Conservation (phyloP, 768 basidiomycete species). For the Tricholoma saponaceum region DNA sequence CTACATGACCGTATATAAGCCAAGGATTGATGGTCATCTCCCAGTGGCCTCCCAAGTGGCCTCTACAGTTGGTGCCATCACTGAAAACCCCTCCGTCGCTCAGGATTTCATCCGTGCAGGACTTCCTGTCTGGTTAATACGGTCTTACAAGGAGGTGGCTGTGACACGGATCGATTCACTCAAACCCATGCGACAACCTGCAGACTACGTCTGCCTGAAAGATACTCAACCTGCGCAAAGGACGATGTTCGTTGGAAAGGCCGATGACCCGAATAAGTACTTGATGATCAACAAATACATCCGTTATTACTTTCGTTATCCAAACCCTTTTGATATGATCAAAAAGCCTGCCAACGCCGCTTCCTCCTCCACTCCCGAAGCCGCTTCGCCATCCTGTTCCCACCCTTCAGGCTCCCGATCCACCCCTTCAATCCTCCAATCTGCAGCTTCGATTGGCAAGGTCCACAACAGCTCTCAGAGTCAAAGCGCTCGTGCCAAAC, state of each 20-base stretch:
- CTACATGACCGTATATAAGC: no score
- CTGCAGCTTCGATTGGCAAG: no score
- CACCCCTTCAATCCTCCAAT: no score
- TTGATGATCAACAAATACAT: background rate
- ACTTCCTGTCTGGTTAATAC: background rate
- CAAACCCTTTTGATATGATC: background rate
- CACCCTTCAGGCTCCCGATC: no score
- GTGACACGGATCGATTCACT: no score
- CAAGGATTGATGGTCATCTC: no score
- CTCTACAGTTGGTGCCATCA: background rate
- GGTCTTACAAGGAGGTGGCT: background rate
- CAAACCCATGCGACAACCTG: conserved; percentile 4
- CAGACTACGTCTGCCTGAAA: background rate
- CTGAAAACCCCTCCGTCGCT: background rate
- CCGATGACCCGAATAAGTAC: background rate
- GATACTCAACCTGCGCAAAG: background rate
- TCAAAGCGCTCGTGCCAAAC: no score
- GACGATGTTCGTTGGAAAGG: background rate
- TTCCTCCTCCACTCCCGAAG: no score
- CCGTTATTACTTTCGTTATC: background rate
- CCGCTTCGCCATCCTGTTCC: no score
- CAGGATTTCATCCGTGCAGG: background rate
- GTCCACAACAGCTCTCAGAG: no score
- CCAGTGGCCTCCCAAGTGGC: no score
- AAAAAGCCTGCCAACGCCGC: background rate